These are phyloP conservation scores for Cystoisospora suis DNA, from an alignment of 169 alveolate genomes.

Conservation along the genomic window DNA sequence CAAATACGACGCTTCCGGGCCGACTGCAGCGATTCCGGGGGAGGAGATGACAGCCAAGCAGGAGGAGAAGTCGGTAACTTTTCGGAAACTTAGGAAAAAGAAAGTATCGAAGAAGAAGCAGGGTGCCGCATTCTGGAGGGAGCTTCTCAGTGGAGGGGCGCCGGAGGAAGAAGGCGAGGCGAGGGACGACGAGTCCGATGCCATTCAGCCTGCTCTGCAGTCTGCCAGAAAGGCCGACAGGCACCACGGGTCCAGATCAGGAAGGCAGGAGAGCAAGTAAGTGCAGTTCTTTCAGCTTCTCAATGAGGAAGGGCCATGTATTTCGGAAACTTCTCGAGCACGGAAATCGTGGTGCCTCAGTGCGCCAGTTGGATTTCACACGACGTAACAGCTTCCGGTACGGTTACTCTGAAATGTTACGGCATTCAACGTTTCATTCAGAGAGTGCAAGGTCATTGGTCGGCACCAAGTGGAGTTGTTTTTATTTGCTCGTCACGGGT, in stretches of 20 bases:
- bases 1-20: slow-evolving; percentile 14
- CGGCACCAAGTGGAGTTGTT: too few relatives aligned
- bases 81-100: slow-evolving; percentile 10
- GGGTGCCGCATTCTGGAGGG: slow-evolving; percentile 22
- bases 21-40: neutral
- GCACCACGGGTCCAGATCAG: slow-evolving; percentile 20
- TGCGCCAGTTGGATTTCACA: too few relatives aligned
- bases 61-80: neutral
- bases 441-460: too few relatives aligned
- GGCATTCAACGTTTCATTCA: too few relatives aligned
- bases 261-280: neutral
- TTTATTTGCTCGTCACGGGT: too few relatives aligned
- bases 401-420: too few relatives aligned
- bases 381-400: too few relatives aligned
- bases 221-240: neutral
- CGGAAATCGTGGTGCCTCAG: too few relatives aligned
- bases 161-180: slow-evolving; percentile 28
- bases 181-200: neutral
- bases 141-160: neutral
- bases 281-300: too few relatives aligned
- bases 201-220: neutral
- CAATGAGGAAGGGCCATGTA: too few relatives aligned
- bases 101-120: slow-evolving; percentile 11
- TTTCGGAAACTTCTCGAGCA: too few relatives aligned
- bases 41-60: slow-evolving; percentile 2